Evolutionary conservation across 805 yeast genomes (phyloP), one percentile per base, ranked within the genome.

Genomic region (Priceomyces haplophilus): DNA sequence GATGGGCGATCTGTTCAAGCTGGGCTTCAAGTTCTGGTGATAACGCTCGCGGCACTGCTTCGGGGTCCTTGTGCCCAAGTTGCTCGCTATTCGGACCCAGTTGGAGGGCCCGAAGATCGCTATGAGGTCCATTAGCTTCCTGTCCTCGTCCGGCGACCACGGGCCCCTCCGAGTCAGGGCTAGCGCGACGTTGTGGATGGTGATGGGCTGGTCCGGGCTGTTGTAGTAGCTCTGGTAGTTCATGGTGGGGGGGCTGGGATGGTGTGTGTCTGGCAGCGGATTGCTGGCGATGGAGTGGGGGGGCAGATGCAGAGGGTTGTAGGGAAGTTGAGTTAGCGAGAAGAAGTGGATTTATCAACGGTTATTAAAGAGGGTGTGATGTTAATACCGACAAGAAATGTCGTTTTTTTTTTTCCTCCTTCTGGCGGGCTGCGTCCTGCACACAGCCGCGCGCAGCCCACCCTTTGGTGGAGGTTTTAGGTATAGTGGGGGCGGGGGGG

Each of bases 41-140:
- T 85, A 88, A 16, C 97, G 74, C 61, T 88, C 97, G 31, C 97
- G 72, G 58, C 96, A 88, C 63, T 88, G 97, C 58, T 89, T 89
- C 5, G 96, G 95, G 2, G 95, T 83, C 49, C 97, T 72, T 4
- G 91, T 75, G 23, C 82, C 82, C 45, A 88, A 68, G 43, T 76
- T 71, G 50, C 81, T 83, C 8, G 95, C 80, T 15, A 89, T 87
- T 45, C 86, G 75, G 4, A 89, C 96, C 97, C 97, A 88, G 59
- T 87, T 87, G 31, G 86, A 76, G 7, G 95, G 88, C 4, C 95
- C 95, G 59, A 78, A 82, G 18, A 78, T 62, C 32, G 77, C 67
- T 31, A 88, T 86, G 18, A 88, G 72, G 17, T 82, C 85, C 57
- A 88, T 63, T 37, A 88, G 73, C 52, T 78, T 76, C 49, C 75